Evolutionary conservation across 2,329 filamentous ascomycete species (phyloP), one percentile per base, ranked within the genome.

Genomic region (Colletotrichum abscissum): DNA sequence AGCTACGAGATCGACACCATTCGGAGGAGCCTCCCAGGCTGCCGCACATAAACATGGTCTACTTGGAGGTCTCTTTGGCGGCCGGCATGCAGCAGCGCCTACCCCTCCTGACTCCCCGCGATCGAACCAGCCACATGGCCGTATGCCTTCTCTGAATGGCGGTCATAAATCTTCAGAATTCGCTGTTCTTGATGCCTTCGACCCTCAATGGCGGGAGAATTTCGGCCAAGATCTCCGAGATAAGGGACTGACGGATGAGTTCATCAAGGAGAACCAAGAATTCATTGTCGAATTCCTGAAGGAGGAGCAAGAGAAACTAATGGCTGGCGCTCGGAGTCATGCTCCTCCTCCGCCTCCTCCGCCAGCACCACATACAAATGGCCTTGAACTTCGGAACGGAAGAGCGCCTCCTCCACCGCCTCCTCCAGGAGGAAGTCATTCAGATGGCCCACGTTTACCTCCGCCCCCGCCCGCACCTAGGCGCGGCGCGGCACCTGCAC

Each of bases 1-100:
- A 85, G 92, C 92, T 75, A 98, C 95, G 3, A 92, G 88, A 81
- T 88, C 91, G 75, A 96, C 93, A 42, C 92, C 94, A 0, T 98
- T 97, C 78, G 90, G 89, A 69, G 89, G 89, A 63, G 76, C 83
- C 38, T 79, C 82, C 26, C 78, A 74, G 30, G 79, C 81, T 63
- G 85, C 82, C 79, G 83, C 82, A 57, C 84, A 86, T 75, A 84
- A 81, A 66, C 81, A 85, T 76, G 80, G 86, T 24, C 80, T 92
- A 72, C 83, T 92, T n/a, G 90, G 91, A 69, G 88, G 90, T 65
- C 84, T 92, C 22, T 92, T 92, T 78, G 85, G 87, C 76, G 86
- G 89, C 75, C 87, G 88, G 76, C 89, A 92, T 79, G 88, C 88
- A 42, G 90, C 90, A 60, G 86, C 88, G 8, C 86, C 87, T 9